Base-by-base conservation (phyloP, 2,329 filamentous ascomycete genomes). In the Colletotrichum theobromicola region DNA sequence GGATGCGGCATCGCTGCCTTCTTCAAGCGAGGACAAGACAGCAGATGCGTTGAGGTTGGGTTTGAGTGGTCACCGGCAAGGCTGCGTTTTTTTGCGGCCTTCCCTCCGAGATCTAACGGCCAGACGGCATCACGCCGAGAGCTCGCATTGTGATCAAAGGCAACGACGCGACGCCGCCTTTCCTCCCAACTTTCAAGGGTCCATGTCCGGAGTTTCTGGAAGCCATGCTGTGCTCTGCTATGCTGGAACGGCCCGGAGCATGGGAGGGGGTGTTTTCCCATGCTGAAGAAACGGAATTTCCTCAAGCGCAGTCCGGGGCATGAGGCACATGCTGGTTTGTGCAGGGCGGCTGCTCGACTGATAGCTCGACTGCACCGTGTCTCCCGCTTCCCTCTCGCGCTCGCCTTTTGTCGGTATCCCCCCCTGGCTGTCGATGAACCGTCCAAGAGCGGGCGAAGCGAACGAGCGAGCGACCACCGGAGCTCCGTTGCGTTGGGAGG, bases 401-500 rank as follows among this genome's bases (percentile, higher is more conserved):
- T 66, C 37, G 37, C 32, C 34, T 35, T 42, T 37, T 28, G 42
- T 67, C 64, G 46, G 67, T 13, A 0, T 50, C 42, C 4, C 15
- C 53, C 53, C 34, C 55, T 21, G 50, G 4, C 61, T 58, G 15
- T 15, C n/a, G 21, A 68, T 37, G n/a, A 68, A 61, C 57, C 30
- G 67, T 35, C 67, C 42, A 70, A 63, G 62, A 63, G 57, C 62
- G 53, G 57, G 62, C 68, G 68, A 74, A 60, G 62, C 32, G 67
- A 74, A 30, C 10, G 58, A 74, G 26, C 21, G 58, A 71, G 68
- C 68, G 62, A 74, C n/a, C 24, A 63, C 62, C 72, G 72, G 72
- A 75, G 63, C 28, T 75, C 72, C 72, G 72, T 67, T 72, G 57
- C 72, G 72, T 67, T 72, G 57, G 63, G 42, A 67, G 72, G 26